Percentiles rank a stretch among this genome's conserved stretches.
phyloP scores from a whole-genome alignment of 768 basidiomycete species.

The Baorangia bicolor region DNA sequence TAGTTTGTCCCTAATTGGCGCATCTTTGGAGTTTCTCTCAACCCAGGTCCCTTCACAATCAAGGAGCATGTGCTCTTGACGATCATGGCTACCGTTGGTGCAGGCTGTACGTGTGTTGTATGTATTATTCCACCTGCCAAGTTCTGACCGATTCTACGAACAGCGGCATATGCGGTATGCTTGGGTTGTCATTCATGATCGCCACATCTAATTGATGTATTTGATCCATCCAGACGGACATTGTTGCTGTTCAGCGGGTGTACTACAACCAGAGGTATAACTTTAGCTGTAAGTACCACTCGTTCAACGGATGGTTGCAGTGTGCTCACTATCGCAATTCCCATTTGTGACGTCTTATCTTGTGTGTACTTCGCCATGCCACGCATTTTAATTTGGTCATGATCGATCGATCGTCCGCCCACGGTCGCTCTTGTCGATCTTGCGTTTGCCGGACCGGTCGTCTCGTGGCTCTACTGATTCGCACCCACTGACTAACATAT shows the following conservation, averaged over 20 bases:
- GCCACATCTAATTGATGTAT: not conserved
- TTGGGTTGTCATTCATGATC: not conserved
- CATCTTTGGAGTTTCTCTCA: constrained; percentile 60
- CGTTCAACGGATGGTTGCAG: not conserved
- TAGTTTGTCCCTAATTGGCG: constrained; percentile 49
- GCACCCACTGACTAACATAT: not conserved
- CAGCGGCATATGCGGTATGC: constrained; percentile 48
- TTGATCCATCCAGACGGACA: constrained; percentile 47
- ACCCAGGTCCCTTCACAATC: constrained; percentile 75
- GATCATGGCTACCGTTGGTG: constrained; percentile 61
- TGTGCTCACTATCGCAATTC: not conserved
- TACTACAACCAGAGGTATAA: constrained; percentile 60
- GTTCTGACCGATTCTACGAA: constrained; percentile 2
- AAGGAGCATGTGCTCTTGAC: constrained; percentile 72
- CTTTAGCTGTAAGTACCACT: constrained; percentile 42
- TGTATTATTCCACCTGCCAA: not conserved
- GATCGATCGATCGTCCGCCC: not conserved
- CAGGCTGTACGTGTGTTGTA: constrained; percentile 18
- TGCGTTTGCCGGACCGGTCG: not conserved
- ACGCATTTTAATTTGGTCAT: not conserved
- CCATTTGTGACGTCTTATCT: not conserved
- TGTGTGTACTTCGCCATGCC: too few species aligned
- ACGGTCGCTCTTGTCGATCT: not conserved
- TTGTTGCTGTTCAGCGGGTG: constrained; percentile 70
- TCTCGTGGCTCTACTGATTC: not conserved